Conservation (phyloP, 2,329 filamentous ascomycete genomes). For the Diaporthe capsici region DNA sequence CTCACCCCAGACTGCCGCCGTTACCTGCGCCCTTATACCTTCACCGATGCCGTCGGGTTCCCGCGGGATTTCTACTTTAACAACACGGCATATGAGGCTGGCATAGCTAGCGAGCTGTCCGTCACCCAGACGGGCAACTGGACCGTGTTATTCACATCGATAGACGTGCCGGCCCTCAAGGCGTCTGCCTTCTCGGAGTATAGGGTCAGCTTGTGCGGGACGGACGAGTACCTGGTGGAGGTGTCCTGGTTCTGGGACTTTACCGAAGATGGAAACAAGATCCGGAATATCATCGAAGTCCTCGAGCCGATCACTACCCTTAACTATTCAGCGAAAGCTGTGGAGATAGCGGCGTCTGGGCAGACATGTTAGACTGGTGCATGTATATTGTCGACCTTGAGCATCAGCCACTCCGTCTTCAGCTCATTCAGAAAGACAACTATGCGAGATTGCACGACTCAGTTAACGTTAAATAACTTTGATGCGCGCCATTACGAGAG, state of each 20-base stretch:
- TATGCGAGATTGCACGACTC: too few relatives aligned
- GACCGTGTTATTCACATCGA: background rate
- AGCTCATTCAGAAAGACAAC: too few relatives aligned
- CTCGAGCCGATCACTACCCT: background rate
- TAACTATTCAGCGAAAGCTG: conserved; percentile 13
- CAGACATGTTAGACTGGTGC: background rate
- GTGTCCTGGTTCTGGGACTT: conserved; percentile 17
- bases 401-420: too few relatives aligned
- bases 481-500: too few relatives aligned
- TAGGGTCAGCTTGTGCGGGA: conserved; percentile 9
- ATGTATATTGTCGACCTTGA: background rate
- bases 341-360: conserved; percentile 12
- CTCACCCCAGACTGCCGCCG: conserved; percentile 12
- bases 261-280: background rate
- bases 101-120: background rate
- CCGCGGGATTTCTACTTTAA: conserved; percentile 10
- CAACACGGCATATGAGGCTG: background rate
- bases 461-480: too few relatives aligned
- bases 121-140: conserved; percentile 14
- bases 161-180: background rate
- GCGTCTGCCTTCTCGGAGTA: conserved; percentile 7
- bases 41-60: background rate
- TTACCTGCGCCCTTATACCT: conserved; percentile 9
- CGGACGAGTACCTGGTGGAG: background rate
- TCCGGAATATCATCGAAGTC: background rate